A percentile compares a stretch with the other conserved stretches of the same genome.
Conservation (phyloP, 2,329 filamentous ascomycete genomes). For the Cladosporium sp. region DNA sequence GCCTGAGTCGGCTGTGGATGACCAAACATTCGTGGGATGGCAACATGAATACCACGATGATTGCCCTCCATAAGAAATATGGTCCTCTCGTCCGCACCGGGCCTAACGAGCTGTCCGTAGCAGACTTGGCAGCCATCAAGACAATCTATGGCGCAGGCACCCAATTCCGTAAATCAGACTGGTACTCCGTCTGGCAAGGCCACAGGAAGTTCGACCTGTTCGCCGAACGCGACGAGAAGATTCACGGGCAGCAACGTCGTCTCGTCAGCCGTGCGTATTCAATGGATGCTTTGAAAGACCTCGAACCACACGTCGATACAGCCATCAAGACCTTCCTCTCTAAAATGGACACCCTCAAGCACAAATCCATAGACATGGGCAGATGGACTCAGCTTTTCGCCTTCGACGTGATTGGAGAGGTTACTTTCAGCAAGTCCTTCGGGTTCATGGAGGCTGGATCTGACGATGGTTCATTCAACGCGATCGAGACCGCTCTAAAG, state of each 20-base stretch:
- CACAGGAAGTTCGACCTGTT: constrained; percentile 39
- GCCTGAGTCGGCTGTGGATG: constrained; percentile 28
- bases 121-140: constrained; percentile 27
- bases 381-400: constrained; percentile 52
- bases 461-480: constrained; percentile 18
- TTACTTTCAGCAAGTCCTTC: constrained; percentile 51
- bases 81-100: constrained; percentile 30
- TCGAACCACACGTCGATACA: constrained; percentile 39
- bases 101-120: constrained; percentile 26
- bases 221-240: constrained; percentile 33
- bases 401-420: constrained; percentile 52
- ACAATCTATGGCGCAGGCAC: constrained; percentile 35
- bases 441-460: constrained; percentile 45
- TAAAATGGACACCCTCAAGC: constrained; percentile 31
- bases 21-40: constrained; percentile 30
- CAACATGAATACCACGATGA: constrained; percentile 24
- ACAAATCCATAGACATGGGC: constrained; percentile 44
- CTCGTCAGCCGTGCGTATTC: constrained; percentile 34
- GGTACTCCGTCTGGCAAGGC: constrained; percentile 40
- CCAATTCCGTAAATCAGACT: constrained; percentile 39
- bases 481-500: constrained; percentile 20
- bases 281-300: constrained; percentile 35
- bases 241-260: constrained; percentile 34
- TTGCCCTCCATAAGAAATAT: constrained; percentile 25
- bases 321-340: constrained; percentile 33